Evolutionary conservation across 139 green algal species (phyloP).

Genomic region (Dunaliella sp.): DNA sequence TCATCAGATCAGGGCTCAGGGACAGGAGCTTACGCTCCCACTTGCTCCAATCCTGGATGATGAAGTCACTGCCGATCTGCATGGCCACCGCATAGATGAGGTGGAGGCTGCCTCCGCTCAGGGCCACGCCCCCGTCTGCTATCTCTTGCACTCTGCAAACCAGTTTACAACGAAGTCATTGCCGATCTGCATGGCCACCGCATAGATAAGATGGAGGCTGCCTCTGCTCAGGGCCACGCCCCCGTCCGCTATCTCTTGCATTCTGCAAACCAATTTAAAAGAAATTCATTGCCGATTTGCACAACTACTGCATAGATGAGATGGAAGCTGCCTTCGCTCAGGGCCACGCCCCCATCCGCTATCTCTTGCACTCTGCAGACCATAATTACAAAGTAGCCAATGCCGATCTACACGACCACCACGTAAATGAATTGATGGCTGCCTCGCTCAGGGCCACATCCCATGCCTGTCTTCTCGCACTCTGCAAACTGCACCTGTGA

Average conservation of each 20-base stretch:
- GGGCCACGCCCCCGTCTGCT: not conserved
- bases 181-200: not conserved
- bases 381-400: not conserved
- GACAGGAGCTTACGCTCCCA: not conserved
- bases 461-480: no score
- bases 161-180: not conserved
- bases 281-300: not conserved
- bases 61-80: not conserved
- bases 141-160: not conserved
- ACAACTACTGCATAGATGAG: not conserved
- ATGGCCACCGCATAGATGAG: conserved; percentile 10
- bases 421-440: not conserved
- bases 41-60: not conserved
- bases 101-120: conserved; percentile 2
- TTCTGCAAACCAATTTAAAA: not conserved
- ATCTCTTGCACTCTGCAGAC: not conserved
- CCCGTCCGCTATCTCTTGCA: not conserved
- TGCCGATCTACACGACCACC: not conserved
- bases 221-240: not conserved
- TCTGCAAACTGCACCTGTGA: no score
- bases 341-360: not conserved
- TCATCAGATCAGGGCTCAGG: not conserved
- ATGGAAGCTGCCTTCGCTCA: not conserved
- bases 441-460: not conserved
- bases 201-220: not conserved